phyloP scores from a whole-genome alignment of 768 basidiomycete genomes.

The Lepiota subincarnata region DNA sequence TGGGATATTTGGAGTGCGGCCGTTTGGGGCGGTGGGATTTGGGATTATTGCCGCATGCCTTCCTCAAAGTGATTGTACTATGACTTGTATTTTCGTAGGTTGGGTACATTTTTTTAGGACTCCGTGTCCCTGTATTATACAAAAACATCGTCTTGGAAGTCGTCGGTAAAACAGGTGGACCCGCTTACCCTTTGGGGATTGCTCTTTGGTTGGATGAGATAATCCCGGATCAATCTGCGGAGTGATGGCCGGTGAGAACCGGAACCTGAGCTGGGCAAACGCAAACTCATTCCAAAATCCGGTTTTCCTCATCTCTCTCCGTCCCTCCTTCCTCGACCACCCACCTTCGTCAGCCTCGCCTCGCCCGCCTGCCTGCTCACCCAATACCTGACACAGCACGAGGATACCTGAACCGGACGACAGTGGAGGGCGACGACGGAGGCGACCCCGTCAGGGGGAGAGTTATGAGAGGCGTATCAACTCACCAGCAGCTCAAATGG shows the following conservation, averaged over 20 bases:
- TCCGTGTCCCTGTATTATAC: too few species aligned
- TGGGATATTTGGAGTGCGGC: constrained; percentile 34
- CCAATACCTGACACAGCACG: constrained; percentile 12
- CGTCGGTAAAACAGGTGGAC: background rate
- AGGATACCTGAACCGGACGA: constrained; percentile 18
- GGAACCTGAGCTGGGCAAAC: constrained; percentile 8
- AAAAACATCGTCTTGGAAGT: background rate
- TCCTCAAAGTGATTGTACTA: background rate
- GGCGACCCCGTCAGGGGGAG: constrained; percentile 44
- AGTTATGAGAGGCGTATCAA: constrained; percentile 54
- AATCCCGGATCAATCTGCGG: constrained; percentile 2
- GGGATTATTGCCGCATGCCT: constrained; percentile 24
- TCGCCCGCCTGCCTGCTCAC: constrained; percentile 14
- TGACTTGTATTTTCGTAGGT: too few species aligned
- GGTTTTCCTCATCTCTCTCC: background rate
- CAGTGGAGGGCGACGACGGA: constrained; percentile 3
- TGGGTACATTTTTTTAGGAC: too few species aligned
- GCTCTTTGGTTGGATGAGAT: too few species aligned
- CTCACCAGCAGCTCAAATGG: constrained; percentile 47
- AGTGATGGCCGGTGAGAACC: constrained; percentile 18
- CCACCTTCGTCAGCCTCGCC: background rate
- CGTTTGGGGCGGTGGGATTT: constrained; percentile 25
- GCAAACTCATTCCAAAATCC: background rate
- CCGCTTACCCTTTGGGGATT: background rate
- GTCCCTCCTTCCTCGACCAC: background rate